A percentile compares a stretch with the other conserved stretches of the same genome.
phyloP scores from a whole-genome alignment of 768 basidiomycete species.

The Floccularia luteovirens region DNA sequence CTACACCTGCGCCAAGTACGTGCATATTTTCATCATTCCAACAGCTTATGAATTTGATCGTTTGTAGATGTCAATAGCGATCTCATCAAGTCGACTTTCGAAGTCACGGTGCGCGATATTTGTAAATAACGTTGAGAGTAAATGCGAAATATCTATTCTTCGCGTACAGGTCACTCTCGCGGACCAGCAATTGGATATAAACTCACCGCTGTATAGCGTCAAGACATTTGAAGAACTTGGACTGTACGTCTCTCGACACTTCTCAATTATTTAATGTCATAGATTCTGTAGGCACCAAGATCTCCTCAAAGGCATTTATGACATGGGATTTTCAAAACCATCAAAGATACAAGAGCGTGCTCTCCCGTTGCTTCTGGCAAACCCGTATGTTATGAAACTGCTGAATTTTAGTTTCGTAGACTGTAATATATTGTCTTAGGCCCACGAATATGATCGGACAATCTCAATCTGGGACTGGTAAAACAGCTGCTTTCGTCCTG shows the following conservation, averaged over 20 bases:
- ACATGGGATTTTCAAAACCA: conserved; percentile 94
- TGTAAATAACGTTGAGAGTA: neutral
- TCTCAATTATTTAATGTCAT: neutral
- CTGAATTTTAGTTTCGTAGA: neutral
- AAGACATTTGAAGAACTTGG: conserved; percentile 96
- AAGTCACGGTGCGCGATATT: conserved; percentile 61
- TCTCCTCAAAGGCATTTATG: conserved; percentile 89
- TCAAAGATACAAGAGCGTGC: conserved; percentile 99
- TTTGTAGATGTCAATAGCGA: conserved; percentile 36
- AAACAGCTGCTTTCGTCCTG: conserved; percentile 96
- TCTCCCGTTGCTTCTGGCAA: conserved; percentile 78
- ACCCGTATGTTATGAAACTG: conserved; percentile 50
- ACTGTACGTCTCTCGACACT: conserved; percentile 47
- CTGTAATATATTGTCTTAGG: conserved; percentile 37
- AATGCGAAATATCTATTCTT: neutral
- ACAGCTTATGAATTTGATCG: neutral
- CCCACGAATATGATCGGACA: conserved; percentile 98
- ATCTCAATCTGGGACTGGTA: conserved; percentile 98
- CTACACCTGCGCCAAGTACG: conserved; percentile 15
- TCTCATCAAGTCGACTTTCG: conserved; percentile 74
- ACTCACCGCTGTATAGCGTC: conserved; percentile 91
- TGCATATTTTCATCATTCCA: neutral
- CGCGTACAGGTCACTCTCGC: conserved; percentile 84
- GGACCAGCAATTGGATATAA: conserved; percentile 91
- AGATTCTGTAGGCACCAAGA: conserved; percentile 56